Percentiles rank a stretch among this genome's conserved stretches.
These are phyloP conservation scores for Flaveria sonorensis DNA, from an alignment of 129 eudicot species.

Conservation along the genomic window DNA sequence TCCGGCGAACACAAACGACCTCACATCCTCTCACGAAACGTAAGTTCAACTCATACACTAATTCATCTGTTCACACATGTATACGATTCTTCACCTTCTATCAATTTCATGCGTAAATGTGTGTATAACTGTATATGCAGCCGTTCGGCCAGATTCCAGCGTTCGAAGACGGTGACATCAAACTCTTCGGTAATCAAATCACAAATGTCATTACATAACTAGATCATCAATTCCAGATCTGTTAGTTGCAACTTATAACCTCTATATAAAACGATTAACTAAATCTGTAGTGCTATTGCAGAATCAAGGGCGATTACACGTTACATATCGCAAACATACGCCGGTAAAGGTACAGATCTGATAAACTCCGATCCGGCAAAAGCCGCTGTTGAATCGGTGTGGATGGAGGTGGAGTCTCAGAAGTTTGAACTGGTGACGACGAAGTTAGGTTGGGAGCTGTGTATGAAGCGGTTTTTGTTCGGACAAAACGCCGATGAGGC, in stretches of 20 bases:
- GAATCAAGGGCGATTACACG: slow-evolving; percentile 70
- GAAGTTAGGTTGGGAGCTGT: slow-evolving; percentile 49
- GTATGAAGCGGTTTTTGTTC: slow-evolving; percentile 37
- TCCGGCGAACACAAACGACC: slow-evolving; percentile 54
- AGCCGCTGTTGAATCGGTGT: slow-evolving; percentile 40
- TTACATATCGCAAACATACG: slow-evolving; percentile 48
- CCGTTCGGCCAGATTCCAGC: slow-evolving; percentile 67
- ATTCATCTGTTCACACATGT: background rate
- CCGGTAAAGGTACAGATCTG: slow-evolving; percentile 44
- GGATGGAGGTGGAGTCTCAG: slow-evolving; percentile 60
- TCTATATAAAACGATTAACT: background rate
- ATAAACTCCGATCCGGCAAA: slow-evolving; percentile 45
- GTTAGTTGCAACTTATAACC: too few species aligned
- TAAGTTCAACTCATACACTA: slow-evolving; percentile 18
- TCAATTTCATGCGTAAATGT: background rate
- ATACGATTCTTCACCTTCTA: background rate
- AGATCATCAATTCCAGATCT: too few species aligned
- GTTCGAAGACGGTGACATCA: slow-evolving; percentile 50
- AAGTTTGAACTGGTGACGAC: slow-evolving; percentile 44
- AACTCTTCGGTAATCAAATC: slow-evolving; percentile 59
- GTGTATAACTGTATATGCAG: slow-evolving; percentile 21
- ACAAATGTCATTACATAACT: background rate
- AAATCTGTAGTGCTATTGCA: slow-evolving; percentile 18
- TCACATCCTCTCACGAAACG: slow-evolving; percentile 61
- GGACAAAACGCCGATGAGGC: slow-evolving; percentile 22